Evolutionary conservation across 768 basidiomycete genomes (phyloP).

Genomic region (Crucibulum laeve): DNA sequence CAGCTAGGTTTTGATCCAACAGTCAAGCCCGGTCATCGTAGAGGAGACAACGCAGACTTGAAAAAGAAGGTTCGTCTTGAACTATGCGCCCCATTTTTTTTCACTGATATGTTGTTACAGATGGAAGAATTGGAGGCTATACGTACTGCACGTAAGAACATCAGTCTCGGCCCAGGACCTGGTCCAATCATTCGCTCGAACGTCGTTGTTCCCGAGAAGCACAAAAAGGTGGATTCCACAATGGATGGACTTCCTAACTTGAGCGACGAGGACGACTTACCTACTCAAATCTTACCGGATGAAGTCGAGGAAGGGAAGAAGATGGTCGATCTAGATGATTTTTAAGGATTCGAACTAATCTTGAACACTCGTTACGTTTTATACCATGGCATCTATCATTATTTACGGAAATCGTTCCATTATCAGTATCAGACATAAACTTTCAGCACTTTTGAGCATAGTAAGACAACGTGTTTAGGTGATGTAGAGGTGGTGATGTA

Average conservation of each 20-base stretch:
- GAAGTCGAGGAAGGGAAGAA: slow-evolving; percentile 13
- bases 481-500: too few species aligned
- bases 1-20: slow-evolving; percentile 80
- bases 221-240: background rate
- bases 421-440: too few species aligned
- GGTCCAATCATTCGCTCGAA: slow-evolving; percentile 64
- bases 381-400: too few species aligned
- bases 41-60: slow-evolving; percentile 31
- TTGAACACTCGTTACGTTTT: too few species aligned
- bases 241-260: background rate
- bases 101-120: slow-evolving; percentile 26
- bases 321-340: slow-evolving; percentile 45
- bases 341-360: slow-evolving; percentile 9
- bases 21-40: slow-evolving; percentile 43
- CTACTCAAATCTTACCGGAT: slow-evolving; percentile 4
- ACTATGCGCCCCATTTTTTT: background rate
- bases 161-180: slow-evolving; percentile 58
- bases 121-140: slow-evolving; percentile 51
- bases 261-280: slow-evolving; percentile 25
- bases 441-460: too few species aligned
- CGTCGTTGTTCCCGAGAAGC: slow-evolving; percentile 33
- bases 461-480: too few species aligned
- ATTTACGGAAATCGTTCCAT: too few species aligned
- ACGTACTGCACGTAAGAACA: slow-evolving; percentile 44
- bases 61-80: slow-evolving; percentile 52